These are phyloP conservation scores for Chalara sp. DNA, from an alignment of 2,329 filamentous ascomycete genomes.

Conservation along the genomic window DNA sequence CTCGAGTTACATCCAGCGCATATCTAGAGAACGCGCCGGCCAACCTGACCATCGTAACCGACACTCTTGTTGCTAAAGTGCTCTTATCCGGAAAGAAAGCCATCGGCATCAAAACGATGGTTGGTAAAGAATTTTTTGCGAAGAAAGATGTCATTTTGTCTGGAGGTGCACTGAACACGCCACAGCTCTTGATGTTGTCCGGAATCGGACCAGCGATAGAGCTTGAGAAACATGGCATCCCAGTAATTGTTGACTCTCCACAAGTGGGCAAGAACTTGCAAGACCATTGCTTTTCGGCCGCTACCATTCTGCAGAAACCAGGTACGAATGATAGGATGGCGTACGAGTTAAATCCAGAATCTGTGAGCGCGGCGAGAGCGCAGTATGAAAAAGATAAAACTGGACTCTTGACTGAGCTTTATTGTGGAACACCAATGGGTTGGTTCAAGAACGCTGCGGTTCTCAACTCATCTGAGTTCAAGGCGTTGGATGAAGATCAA, in stretches of 20 bases:
- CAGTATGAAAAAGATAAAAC: conserved; percentile 39
- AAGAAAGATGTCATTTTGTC: conserved; percentile 36
- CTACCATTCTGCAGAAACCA: conserved; percentile 30
- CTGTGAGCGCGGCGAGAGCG: conserved; percentile 35
- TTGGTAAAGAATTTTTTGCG: conserved; percentile 28
- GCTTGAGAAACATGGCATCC: conserved; percentile 17
- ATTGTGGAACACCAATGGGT: conserved; percentile 33
- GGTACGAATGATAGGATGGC: conserved; percentile 33
- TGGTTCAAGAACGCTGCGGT: conserved; percentile 38
- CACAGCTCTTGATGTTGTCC: conserved; percentile 38
- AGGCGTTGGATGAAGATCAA: conserved; percentile 36
- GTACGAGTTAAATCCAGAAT: background rate
- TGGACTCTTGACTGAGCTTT: conserved; percentile 33
- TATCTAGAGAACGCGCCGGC: conserved; percentile 35
- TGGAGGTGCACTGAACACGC: conserved; percentile 35
- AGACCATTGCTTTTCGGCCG: conserved; percentile 31
- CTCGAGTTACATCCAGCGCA: conserved; percentile 44
- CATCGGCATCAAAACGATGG: conserved; percentile 36
- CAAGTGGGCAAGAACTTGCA: conserved; percentile 34
- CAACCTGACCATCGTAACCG: conserved; percentile 47
- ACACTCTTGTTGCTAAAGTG: conserved; percentile 40
- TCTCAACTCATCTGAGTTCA: conserved; percentile 38
- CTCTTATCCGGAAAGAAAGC: conserved; percentile 38
- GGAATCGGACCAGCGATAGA: conserved; percentile 34
- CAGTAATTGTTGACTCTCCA: conserved; percentile 29